Evolutionary conservation across 768 basidiomycete genomes (phyloP).

Genomic region (Amyloporia xantha): DNA sequence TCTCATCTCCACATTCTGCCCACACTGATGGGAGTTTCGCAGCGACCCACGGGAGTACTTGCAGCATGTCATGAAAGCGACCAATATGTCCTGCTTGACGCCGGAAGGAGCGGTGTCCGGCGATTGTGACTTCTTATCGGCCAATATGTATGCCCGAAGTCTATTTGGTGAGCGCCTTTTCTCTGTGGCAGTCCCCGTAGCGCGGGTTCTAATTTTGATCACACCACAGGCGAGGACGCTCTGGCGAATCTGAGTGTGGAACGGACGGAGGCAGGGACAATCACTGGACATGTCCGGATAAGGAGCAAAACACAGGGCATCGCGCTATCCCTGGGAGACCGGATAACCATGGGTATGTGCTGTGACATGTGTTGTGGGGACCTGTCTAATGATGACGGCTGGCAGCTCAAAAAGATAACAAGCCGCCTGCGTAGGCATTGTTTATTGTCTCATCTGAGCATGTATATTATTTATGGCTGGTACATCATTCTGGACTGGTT

Average conservation of each 20-base stretch:
- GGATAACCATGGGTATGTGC: slow-evolving; percentile 58
- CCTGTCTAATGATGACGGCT: slow-evolving; percentile 1
- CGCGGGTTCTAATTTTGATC: too few relatives aligned
- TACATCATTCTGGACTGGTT: slow-evolving; percentile 2
- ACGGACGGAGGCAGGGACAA: slow-evolving; percentile 69
- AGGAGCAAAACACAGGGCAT: slow-evolving; percentile 98
- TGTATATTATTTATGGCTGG: slow-evolving; percentile 13
- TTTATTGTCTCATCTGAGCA: slow-evolving; percentile 1
- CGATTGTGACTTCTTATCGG: slow-evolving; percentile 94
- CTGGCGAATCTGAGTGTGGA: slow-evolving; percentile 93
- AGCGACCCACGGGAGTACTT: slow-evolving; percentile 88
- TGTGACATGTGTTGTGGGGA: neutral
- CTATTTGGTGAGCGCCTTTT: slow-evolving; percentile 67
- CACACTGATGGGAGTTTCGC: slow-evolving; percentile 1
- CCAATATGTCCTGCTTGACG: slow-evolving; percentile 96
- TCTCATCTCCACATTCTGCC: neutral
- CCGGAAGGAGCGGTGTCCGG: slow-evolving; percentile 84
- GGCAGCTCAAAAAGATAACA: slow-evolving; percentile 38
- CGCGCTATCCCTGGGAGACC: slow-evolving; percentile 88
- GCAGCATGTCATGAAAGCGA: slow-evolving; percentile 90
- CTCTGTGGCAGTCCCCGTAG: neutral
- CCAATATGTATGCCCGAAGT: slow-evolving; percentile 94
- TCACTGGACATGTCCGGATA: slow-evolving; percentile 92
- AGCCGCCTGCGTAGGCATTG: slow-evolving; percentile 26
- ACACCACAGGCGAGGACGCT: slow-evolving; percentile 78